Conservation (phyloP, 2,329 filamentous ascomycete species). For the Aspergillus aculeatinus region DNA sequence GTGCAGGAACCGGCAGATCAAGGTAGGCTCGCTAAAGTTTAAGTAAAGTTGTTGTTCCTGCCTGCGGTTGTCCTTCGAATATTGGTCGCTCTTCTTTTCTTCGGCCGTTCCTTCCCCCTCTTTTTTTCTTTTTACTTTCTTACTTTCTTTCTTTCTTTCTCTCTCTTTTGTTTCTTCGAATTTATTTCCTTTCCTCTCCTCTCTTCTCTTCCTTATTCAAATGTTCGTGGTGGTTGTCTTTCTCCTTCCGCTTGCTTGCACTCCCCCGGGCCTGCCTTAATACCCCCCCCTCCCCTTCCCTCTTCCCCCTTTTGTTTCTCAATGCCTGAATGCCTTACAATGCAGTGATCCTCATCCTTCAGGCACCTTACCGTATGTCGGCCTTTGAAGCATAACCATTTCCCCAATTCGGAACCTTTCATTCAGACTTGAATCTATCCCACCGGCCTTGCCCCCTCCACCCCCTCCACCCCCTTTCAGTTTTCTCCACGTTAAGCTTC, state of each 20-base stretch:
- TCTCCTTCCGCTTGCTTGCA: no score
- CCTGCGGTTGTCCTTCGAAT: background rate
- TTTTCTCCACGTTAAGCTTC: background rate
- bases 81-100: background rate
- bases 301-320: background rate
- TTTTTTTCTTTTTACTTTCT: background rate
- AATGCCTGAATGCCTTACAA: constrained; percentile 2
- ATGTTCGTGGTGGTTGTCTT: no score
- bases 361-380: background rate
- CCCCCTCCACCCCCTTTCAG: background rate
- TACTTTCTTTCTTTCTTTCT: background rate
- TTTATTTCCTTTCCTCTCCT: background rate
- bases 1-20: constrained; percentile 22
- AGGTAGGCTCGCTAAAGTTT: constrained; percentile 19
- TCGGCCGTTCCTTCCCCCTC: background rate
- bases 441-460: no score
- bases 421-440: background rate
- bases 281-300: no score
- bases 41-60: background rate
- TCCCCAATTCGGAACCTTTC: background rate
- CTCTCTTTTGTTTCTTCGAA: background rate
- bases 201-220: no score
- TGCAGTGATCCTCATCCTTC: background rate
- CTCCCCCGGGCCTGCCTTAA: no score
- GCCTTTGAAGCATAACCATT: background rate